Evolutionary conservation across 1,284 basidiomycete genomes (phyloP), one percentile per base, ranked within the genome.

Genomic region (Austropuccinia psidii): DNA sequence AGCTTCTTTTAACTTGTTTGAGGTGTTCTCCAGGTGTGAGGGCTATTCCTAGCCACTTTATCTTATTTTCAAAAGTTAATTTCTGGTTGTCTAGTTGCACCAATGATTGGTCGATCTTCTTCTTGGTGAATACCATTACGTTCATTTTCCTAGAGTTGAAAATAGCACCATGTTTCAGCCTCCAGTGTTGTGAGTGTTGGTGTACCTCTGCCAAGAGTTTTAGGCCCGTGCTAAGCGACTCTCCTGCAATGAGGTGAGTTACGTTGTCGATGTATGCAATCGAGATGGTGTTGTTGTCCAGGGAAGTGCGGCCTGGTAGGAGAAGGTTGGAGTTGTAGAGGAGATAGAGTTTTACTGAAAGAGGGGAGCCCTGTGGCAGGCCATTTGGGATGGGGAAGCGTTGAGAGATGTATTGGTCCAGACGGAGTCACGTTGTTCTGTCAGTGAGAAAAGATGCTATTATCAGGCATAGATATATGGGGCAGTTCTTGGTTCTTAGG

Each of bases 251-350:
- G 2, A 68, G 50, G 21, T 68, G 52, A 13, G 43, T 39, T n/a
- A 68, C 50, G 41, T 68, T 37, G 21, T 68, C 66, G 13, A 68
- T 54, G 50, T 54, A 68, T 11, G 35, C 66, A 21, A 68, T 39
- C 37, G 66, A 55, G 15, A 68, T 57, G 17, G 11, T 41, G 54
- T 33, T 35, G 33, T 49, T 37, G 4, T 21, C 11, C 7, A 57
- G 21, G 52, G 27, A n/a, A 13, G 41, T 17, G 13, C n/a, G 11
- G 35, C 15, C 24, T 41, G n/a, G 39, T 41, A 45, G 6, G 31
- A 68, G 37, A 4, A 68, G 37, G 24, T 21, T 29, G 24, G 49
- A 55, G 52, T 68, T 68, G 27, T 68, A 68, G n/a, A 68, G 27
- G 35, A 57, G 27, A 35, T 68, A 68, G 9, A 57, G 39, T 35